These are phyloP conservation scores for Lodderomyces theae DNA, from an alignment of 1,139 yeast genomes.

Conservation along the genomic window DNA sequence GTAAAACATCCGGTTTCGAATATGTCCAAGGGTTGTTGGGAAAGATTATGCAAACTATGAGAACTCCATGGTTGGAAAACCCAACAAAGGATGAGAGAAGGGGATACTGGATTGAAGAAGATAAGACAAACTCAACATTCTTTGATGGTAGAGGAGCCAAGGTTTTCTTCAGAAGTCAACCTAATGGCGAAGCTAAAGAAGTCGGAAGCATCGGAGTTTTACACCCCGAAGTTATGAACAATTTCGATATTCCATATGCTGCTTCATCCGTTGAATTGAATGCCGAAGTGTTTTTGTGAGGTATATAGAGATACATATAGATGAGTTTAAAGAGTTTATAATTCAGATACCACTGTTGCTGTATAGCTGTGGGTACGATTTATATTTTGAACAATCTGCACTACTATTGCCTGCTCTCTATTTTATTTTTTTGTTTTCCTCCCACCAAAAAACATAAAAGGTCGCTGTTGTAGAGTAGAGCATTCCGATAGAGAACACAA, in stretches of 20 bases:
- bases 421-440: background rate
- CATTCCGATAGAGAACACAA: background rate
- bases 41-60: constrained; percentile 92
- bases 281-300: constrained; percentile 67
- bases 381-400: background rate
- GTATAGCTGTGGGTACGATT: no score
- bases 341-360: no score
- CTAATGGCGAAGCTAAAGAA: constrained; percentile 52
- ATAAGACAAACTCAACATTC: constrained; percentile 64
- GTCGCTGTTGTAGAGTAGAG: background rate
- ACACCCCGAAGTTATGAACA: constrained; percentile 88
- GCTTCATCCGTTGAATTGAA: constrained; percentile 88
- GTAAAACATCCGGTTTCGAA: constrained; percentile 94
- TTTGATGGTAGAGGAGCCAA: constrained; percentile 98
- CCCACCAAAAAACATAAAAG: background rate
- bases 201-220: constrained; percentile 91
- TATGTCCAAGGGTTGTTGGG: constrained; percentile 91
- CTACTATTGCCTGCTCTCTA: no score
- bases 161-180: constrained; percentile 65
- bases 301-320: background rate
- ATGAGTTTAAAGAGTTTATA: background rate
- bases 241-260: constrained; percentile 91
- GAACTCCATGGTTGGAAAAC: constrained; percentile 78
- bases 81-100: constrained; percentile 51
- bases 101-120: constrained; percentile 86